These are phyloP conservation scores for Malassezia caprae DNA, from an alignment of 1,284 basidiomycete species.

Conservation along the genomic window DNA sequence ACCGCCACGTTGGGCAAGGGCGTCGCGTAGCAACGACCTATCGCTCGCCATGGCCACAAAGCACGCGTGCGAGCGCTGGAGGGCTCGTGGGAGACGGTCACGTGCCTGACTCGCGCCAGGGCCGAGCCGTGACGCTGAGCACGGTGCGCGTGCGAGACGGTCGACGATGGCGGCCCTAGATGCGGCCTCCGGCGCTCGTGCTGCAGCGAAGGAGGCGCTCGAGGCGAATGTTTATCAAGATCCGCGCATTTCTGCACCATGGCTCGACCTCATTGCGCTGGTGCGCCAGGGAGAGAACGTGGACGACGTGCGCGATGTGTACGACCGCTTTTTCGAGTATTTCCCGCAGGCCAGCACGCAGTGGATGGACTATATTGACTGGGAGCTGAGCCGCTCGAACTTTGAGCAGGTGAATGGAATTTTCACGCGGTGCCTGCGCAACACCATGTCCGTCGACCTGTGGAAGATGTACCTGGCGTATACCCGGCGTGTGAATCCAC, in stretches of 20 bases:
- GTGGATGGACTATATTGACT: slow-evolving; percentile 59
- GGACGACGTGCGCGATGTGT: slow-evolving; percentile 60
- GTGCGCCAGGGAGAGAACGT: slow-evolving; percentile 62
- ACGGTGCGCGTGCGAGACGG: slow-evolving; percentile 1
- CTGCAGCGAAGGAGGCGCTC: slow-evolving; percentile 12
- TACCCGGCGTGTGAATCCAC: slow-evolving; percentile 42
- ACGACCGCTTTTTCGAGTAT: slow-evolving; percentile 63
- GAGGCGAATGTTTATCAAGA: slow-evolving; percentile 50
- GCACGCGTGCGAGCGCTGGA: neutral
- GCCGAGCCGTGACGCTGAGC: neutral
- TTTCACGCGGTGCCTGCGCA: slow-evolving; percentile 72
- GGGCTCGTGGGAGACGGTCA: neutral
- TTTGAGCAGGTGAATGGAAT: slow-evolving; percentile 51
- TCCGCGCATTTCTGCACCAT: slow-evolving; percentile 59
- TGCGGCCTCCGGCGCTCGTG: neutral
- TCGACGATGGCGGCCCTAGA: neutral
- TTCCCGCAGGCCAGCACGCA: slow-evolving; percentile 61
- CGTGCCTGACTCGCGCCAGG: neutral
- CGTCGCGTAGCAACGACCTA: neutral
- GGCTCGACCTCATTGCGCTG: slow-evolving; percentile 60
- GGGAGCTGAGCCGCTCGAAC: slow-evolving; percentile 62
- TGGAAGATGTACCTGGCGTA: slow-evolving; percentile 59
- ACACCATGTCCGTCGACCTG: slow-evolving; percentile 71
- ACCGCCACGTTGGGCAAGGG: neutral
- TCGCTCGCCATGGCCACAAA: neutral